A percentile compares a stretch with the other conserved stretches of the same genome.
Conservation (phyloP, 129 eudicot species). For the Lonicera japonica region DNA sequence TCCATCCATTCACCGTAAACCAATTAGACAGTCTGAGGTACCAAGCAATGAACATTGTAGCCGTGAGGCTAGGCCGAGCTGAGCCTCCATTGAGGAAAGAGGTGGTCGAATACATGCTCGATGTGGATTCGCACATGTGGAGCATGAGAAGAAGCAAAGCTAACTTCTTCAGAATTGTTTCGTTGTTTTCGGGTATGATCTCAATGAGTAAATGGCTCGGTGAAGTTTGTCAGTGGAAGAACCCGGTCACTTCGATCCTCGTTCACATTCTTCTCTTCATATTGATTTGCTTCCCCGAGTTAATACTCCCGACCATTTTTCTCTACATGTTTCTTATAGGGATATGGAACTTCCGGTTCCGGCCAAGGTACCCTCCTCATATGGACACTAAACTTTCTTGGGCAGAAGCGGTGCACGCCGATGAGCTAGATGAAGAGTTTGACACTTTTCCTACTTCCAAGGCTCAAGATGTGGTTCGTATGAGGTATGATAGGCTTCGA, state of each 20-base stretch:
- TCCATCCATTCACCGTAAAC: constrained; percentile 48
- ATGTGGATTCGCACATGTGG: constrained; percentile 71
- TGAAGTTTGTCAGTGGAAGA: constrained; percentile 57
- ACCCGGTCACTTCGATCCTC: constrained; percentile 49
- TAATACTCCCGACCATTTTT: constrained; percentile 53
- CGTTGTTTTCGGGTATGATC: constrained; percentile 39
- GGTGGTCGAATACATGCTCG: constrained; percentile 60
- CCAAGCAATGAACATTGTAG: constrained; percentile 53
- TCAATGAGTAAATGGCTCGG: constrained; percentile 51
- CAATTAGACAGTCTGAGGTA: constrained; percentile 52
- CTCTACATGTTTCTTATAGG: constrained; percentile 55
- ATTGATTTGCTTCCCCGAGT: constrained; percentile 46
- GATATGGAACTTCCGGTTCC: constrained; percentile 45
- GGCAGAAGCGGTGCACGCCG: constrained; percentile 54
- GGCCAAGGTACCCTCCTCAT: constrained; percentile 56
- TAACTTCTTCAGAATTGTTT: constrained; percentile 50
- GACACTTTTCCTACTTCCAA: constrained; percentile 60
- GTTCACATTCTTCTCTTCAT: constrained; percentile 51
- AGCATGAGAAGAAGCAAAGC: constrained; percentile 77
- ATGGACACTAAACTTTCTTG: constrained; percentile 64
- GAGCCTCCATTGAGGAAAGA: constrained; percentile 62
- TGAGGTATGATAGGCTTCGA: constrained; percentile 57
- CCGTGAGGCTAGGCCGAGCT: constrained; percentile 47
- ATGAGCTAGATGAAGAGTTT: constrained; percentile 60
- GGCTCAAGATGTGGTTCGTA: constrained; percentile 37